These are phyloP conservation scores for Sungouiozyma intestinalis DNA, from an alignment of 805 yeast species.

Conservation along the genomic window DNA sequence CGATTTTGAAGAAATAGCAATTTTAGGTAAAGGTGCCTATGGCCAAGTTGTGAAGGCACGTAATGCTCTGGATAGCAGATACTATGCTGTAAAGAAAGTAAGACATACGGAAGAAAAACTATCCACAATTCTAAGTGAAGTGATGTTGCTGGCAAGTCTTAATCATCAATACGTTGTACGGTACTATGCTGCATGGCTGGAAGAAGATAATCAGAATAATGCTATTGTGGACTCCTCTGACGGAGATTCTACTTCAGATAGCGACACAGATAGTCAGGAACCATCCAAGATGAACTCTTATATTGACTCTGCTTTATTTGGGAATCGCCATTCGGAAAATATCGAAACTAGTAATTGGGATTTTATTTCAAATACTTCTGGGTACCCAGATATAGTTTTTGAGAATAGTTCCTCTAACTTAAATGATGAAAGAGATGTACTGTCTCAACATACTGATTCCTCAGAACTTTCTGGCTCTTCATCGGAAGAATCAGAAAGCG, in stretches of 20 bases:
- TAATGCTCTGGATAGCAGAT: constrained; percentile 85
- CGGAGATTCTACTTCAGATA: constrained; percentile 16
- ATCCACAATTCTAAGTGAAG: constrained; percentile 79
- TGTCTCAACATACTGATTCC: constrained; percentile 9
- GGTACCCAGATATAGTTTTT: constrained; percentile 46
- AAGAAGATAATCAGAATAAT: constrained; percentile 46
- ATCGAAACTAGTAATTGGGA: constrained; percentile 37
- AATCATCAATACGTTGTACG: constrained; percentile 95
- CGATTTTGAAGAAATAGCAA: constrained; percentile 91
- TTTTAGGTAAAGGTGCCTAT: constrained; percentile 88
- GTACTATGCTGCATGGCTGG: constrained; percentile 96
- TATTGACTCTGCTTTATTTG: too few relatives aligned
- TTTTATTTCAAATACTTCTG: constrained; percentile 44
- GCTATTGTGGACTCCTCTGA: constrained; percentile 28
- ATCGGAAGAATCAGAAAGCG: neutral
- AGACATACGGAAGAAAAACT: constrained; percentile 72
- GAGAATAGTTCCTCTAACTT: constrained; percentile 24
- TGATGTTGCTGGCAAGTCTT: constrained; percentile 78
- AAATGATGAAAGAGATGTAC: constrained; percentile 8
- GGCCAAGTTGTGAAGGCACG: constrained; percentile 98
- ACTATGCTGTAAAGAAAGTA: constrained; percentile 88
- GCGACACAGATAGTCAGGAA: neutral
- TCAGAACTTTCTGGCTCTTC: constrained; percentile 7
- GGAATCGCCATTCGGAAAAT: constrained; percentile 14
- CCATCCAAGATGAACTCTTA: too few relatives aligned